Evolutionary conservation across 2,329 filamentous ascomycete species (phyloP).

Genomic region (Fusarium goolgardi): DNA sequence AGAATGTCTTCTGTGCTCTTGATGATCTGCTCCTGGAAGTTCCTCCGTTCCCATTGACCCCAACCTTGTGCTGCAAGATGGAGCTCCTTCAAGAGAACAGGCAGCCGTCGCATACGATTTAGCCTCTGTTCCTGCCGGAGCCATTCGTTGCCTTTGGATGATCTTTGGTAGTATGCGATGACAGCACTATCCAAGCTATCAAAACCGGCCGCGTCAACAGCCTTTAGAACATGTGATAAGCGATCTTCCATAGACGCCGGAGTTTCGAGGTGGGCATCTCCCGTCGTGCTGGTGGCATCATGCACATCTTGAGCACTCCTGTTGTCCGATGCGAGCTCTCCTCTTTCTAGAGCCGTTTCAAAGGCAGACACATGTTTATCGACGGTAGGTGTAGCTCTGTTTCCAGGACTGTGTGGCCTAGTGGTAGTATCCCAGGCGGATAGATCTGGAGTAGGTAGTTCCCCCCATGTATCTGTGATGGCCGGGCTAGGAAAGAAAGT

Average conservation of each 20-base stretch:
- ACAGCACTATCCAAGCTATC: conserved; percentile 8
- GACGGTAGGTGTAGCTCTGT: background rate
- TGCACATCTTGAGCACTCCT: background rate
- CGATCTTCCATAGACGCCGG: background rate
- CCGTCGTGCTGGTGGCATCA: background rate
- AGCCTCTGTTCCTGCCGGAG: conserved; percentile 7
- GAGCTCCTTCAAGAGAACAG: conserved; percentile 7
- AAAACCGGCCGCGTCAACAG: conserved; percentile 2
- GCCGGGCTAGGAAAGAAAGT: conserved; percentile 10
- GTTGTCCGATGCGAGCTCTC: background rate
- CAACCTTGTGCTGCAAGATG: conserved; percentile 9
- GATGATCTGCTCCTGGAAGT: conserved; percentile 9
- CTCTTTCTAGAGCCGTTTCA: background rate
- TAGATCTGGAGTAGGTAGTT: conserved; percentile 2
- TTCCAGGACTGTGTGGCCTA: background rate
- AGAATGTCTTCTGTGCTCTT: conserved; percentile 10
- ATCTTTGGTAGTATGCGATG: conserved; percentile 9
- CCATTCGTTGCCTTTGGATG: conserved; percentile 9
- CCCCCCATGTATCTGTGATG: conserved; percentile 8
- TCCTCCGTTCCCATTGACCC: conserved; percentile 8
- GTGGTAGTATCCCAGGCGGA: conserved; percentile 5
- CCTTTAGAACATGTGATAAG: conserved; percentile 8
- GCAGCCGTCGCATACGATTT: conserved; percentile 4
- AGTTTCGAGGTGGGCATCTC: background rate
- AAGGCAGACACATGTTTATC: background rate